Conservation (phyloP, 495 filamentous ascomycete species). For the Geoglossum glabrum region DNA sequence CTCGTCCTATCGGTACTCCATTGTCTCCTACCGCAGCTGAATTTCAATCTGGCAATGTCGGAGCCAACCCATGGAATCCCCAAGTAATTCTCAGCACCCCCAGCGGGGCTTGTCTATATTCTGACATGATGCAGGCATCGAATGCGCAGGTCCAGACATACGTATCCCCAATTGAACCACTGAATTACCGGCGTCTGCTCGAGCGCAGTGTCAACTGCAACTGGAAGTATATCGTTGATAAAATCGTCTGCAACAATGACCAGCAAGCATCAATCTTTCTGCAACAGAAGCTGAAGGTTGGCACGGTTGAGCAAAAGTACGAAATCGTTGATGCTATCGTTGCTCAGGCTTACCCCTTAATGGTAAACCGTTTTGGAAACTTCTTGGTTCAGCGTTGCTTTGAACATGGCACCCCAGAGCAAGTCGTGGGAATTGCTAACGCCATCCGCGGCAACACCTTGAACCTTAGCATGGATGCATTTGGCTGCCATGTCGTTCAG, state of each 20-base stretch:
- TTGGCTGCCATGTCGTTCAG: conserved; percentile 95
- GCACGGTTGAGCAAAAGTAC: conserved; percentile 85
- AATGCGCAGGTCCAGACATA: conserved; percentile 51
- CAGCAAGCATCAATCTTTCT: conserved; percentile 97
- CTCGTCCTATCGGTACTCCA: conserved; percentile 53
- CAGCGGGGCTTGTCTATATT: neutral
- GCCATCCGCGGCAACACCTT: conserved; percentile 89
- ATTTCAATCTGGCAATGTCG: conserved; percentile 33
- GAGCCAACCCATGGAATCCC: conserved; percentile 27
- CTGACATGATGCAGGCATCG: conserved; percentile 6
- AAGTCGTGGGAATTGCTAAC: conserved; percentile 86
- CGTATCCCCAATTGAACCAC: conserved; percentile 70
- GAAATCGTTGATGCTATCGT: conserved; percentile 95
- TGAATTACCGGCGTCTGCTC: conserved; percentile 88
- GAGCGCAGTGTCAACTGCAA: conserved; percentile 95
- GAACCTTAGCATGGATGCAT: conserved; percentile 90
- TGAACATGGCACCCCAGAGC: conserved; percentile 89
- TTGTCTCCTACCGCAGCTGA: conserved; percentile 73
- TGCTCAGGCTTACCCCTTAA: conserved; percentile 81
- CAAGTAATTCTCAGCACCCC: conserved; percentile 20
- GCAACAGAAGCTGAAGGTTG: conserved; percentile 96
- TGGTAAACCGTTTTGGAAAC: conserved; percentile 97
- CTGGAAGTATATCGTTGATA: conserved; percentile 99
- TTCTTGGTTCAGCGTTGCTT: conserved; percentile 97
- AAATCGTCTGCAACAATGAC: conserved; percentile 97